Conservation (phyloP, 768 basidiomycete species). For the Russula olivacea region DNA sequence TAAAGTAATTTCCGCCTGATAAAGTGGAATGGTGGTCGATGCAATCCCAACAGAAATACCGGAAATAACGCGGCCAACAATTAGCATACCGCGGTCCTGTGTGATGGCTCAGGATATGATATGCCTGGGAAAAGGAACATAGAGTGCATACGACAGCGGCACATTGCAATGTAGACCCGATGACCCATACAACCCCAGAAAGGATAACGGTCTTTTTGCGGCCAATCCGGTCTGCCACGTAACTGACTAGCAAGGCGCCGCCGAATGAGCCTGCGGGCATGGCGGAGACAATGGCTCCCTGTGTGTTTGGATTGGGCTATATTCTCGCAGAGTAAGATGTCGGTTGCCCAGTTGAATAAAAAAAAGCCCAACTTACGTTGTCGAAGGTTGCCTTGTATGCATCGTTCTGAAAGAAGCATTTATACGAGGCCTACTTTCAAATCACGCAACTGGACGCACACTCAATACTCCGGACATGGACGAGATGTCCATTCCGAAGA, state of each 20-base stretch:
- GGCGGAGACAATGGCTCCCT: conserved; percentile 71
- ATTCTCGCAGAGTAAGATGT: neutral
- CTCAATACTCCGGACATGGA: conserved; percentile 75
- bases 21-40: conserved; percentile 59
- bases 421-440: neutral
- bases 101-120: conserved; percentile 2
- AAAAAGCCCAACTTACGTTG: conserved; percentile 21
- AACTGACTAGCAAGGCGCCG: conserved; percentile 57
- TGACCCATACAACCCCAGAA: conserved; percentile 63
- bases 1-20: conserved; percentile 51
- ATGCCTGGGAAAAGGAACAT: neutral
- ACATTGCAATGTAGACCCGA: conserved; percentile 68
- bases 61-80: conserved; percentile 29
- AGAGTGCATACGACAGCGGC: conserved; percentile 40
- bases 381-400: conserved; percentile 33
- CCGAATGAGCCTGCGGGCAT: conserved; percentile 73
- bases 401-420: conserved; percentile 29
- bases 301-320: conserved; percentile 46
- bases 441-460: conserved; percentile 31
- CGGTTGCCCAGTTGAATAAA: neutral
- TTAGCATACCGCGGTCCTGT: conserved; percentile 70
- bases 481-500: conserved; percentile 77
- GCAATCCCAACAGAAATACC: conserved; percentile 31
- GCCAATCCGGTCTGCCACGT: conserved; percentile 59
- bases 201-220: conserved; percentile 62